Conservation (phyloP, 73 alveolate species). For the Halteria grandinella region DNA sequence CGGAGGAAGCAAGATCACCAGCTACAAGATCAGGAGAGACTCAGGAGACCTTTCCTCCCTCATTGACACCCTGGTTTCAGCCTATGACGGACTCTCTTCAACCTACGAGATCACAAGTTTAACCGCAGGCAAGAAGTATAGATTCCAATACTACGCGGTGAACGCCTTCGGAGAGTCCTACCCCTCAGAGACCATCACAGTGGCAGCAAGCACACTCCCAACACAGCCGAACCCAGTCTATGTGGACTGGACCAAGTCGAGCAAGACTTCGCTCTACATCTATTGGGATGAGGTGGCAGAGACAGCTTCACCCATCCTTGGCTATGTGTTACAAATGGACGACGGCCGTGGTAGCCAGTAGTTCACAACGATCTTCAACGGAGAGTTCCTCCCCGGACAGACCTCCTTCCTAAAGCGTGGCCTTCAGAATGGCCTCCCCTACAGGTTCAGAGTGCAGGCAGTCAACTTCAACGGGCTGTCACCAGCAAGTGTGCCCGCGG, state of each 20-base stretch:
- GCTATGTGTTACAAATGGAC: slow-evolving; percentile 57
- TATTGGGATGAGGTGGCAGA: slow-evolving; percentile 59
- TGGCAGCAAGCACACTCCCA: slow-evolving; percentile 52
- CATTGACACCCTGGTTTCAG: not conserved
- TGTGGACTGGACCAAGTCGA: slow-evolving; percentile 42
- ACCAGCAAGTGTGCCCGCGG: slow-evolving; percentile 15
- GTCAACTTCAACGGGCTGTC: slow-evolving; percentile 55
- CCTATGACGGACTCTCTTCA: slow-evolving; percentile 43
- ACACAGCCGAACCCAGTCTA: slow-evolving; percentile 39
- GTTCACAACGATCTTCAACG: slow-evolving; percentile 50
- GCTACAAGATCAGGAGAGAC: slow-evolving; percentile 55
- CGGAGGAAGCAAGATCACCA: slow-evolving; percentile 62
- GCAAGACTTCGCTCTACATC: slow-evolving; percentile 55
- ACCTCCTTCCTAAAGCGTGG: slow-evolving; percentile 16
- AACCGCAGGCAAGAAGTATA: slow-evolving; percentile 53
- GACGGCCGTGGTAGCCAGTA: slow-evolving; percentile 66
- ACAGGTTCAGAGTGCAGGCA: slow-evolving; percentile 47
- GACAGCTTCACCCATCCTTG: slow-evolving; percentile 46
- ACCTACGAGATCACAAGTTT: slow-evolving; percentile 1
- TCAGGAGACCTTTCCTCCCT: slow-evolving; percentile 42
- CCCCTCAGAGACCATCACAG: slow-evolving; percentile 15
- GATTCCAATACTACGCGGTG: slow-evolving; percentile 56
- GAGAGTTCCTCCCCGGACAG: slow-evolving; percentile 55
- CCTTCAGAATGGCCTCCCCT: slow-evolving; percentile 17
- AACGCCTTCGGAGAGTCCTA: slow-evolving; percentile 54